Evolutionary conservation across 2,329 filamentous ascomycete species (phyloP).

Genomic region (Venturia carpophila): DNA sequence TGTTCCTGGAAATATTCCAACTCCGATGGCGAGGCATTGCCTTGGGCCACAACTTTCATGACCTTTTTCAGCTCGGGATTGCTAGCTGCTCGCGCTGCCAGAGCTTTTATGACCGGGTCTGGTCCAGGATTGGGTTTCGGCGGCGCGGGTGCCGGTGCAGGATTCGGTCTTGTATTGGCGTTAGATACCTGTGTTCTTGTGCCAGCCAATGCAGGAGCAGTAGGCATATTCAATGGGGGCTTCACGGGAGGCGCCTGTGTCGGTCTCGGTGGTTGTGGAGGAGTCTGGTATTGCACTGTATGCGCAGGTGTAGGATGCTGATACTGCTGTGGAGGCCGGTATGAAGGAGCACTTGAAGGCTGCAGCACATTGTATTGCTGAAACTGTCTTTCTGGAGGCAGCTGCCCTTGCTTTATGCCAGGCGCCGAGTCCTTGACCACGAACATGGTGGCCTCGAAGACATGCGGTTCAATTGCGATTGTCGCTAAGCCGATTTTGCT

Average conservation of each 20-base stretch:
- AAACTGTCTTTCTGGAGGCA: constrained; percentile 7
- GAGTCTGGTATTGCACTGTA: neutral
- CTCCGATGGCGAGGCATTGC: constrained; percentile 62
- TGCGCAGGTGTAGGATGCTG: constrained; percentile 3
- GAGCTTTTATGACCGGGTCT: constrained; percentile 75
- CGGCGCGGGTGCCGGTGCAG: constrained; percentile 5
- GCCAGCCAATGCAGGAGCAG: constrained; percentile 1
- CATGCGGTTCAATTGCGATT: constrained; percentile 71
- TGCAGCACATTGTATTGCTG: constrained; percentile 11
- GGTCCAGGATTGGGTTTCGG: constrained; percentile 24
- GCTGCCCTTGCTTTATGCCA: constrained; percentile 10
- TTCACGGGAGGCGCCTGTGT: constrained; percentile 18
- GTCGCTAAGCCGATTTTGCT: constrained; percentile 57
- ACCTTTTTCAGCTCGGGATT: constrained; percentile 66
- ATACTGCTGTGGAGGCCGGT: constrained; percentile 12
- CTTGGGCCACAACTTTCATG: constrained; percentile 76
- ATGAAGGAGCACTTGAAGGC: neutral
- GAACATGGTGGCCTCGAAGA: constrained; percentile 68
- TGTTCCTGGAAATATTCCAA: constrained; percentile 70
- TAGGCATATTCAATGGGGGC: constrained; percentile 17
- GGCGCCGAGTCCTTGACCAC: constrained; percentile 52
- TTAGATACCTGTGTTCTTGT: neutral
- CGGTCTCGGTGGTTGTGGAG: constrained; percentile 20
- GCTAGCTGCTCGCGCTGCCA: constrained; percentile 66
- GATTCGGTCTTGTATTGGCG: neutral